These are phyloP conservation scores for Phialocephala sp. DNA, from an alignment of 2,329 filamentous ascomycete species.

Conservation along the genomic window DNA sequence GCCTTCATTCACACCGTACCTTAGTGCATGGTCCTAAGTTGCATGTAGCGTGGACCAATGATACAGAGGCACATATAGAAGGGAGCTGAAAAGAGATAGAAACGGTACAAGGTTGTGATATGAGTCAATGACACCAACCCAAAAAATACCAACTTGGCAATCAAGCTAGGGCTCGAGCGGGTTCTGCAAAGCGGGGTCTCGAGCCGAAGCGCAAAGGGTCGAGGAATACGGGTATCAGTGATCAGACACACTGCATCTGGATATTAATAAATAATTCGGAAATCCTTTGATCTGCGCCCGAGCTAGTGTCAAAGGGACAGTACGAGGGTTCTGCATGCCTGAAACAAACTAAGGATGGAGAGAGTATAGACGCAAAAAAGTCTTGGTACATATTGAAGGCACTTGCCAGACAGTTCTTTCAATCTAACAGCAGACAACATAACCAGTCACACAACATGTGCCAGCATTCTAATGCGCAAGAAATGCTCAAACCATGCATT, in stretches of 20 bases:
- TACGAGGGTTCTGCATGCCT: too few relatives aligned
- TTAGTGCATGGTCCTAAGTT: neutral
- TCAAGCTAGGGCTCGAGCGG: too few relatives aligned
- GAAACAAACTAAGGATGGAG: too few relatives aligned
- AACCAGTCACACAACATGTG: neutral
- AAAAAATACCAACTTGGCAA: neutral
- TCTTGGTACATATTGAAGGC: neutral
- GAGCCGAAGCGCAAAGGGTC: too few relatives aligned
- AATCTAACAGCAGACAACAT: neutral
- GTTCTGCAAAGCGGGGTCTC: too few relatives aligned
- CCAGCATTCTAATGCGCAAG: neutral
- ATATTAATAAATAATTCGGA: too few relatives aligned
- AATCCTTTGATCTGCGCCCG: too few relatives aligned
- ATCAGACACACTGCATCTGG: too few relatives aligned
- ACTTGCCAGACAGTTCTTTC: neutral
- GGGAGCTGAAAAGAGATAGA: neutral
- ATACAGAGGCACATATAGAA: neutral
- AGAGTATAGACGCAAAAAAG: too few relatives aligned
- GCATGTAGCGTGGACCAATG: neutral
- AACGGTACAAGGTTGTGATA: neutral
- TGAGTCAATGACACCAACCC: neutral
- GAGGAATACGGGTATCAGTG: too few relatives aligned
- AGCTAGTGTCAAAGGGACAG: too few relatives aligned
- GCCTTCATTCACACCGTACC: neutral
- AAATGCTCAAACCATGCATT: conserved; percentile 4